Evolutionary conservation across 768 basidiomycete species (phyloP).

Genomic region (Serpula lacrymans): DNA sequence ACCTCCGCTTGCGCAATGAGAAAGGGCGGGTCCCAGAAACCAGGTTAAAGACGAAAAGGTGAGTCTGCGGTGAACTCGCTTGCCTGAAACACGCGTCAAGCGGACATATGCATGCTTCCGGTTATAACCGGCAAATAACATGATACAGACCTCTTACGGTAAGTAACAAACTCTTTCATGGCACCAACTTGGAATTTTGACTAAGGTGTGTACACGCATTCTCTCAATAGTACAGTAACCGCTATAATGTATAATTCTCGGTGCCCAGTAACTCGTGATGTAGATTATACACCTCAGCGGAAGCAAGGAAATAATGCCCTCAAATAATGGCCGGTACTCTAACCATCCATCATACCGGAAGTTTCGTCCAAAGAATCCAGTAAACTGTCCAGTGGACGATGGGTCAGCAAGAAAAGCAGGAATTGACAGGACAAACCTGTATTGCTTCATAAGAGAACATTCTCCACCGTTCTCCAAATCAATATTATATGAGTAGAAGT

Average conservation of each 20-base stretch:
- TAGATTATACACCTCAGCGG: neutral
- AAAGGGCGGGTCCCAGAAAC: too few relatives aligned
- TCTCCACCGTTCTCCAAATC: constrained; percentile 96
- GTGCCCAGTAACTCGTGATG: neutral
- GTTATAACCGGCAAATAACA: too few relatives aligned
- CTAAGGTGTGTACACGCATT: neutral
- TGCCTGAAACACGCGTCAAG: too few relatives aligned
- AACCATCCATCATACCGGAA: too few relatives aligned
- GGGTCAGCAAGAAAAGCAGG: too few relatives aligned
- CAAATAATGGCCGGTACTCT: neutral
- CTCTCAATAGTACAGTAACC: neutral
- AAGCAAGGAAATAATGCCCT: neutral
- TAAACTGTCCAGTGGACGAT: too few relatives aligned
- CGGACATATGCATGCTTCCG: too few relatives aligned
- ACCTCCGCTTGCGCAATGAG: neutral
- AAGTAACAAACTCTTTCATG: too few relatives aligned
- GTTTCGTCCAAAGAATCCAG: constrained; percentile 1
- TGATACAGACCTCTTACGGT: too few relatives aligned
- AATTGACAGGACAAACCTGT: too few relatives aligned
- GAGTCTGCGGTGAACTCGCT: too few relatives aligned
- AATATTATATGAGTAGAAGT: constrained; percentile 94
- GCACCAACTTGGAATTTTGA: neutral
- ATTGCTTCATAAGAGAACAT: constrained; percentile 93
- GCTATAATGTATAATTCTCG: neutral
- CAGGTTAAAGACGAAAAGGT: too few relatives aligned